These are phyloP conservation scores for Fraxinus anomala DNA, from an alignment of 257 asterid genomes.

Conservation along the genomic window DNA sequence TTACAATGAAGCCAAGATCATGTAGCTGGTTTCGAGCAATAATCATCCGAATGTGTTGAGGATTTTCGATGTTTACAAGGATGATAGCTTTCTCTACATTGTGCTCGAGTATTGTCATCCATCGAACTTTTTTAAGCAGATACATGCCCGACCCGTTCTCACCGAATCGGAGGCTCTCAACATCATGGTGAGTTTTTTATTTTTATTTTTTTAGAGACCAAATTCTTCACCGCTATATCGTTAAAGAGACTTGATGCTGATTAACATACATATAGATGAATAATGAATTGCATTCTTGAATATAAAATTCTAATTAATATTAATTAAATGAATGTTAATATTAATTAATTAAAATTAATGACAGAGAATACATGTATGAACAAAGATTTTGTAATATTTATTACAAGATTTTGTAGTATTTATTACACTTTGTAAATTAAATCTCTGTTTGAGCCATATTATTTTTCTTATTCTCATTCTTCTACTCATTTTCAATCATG, in stretches of 20 bases:
- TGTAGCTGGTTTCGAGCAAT: slow-evolving; percentile 40
- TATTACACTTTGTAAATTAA: too few relatives aligned
- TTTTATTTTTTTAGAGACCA: not conserved
- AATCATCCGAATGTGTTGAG: slow-evolving; percentile 46
- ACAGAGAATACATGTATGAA: too few relatives aligned
- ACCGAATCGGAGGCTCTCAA: slow-evolving; percentile 60
- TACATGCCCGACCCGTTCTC: slow-evolving; percentile 39
- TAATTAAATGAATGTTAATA: too few relatives aligned
- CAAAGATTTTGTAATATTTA: too few relatives aligned
- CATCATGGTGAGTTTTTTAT: slow-evolving; percentile 50
- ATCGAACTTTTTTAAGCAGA: slow-evolving; percentile 53
- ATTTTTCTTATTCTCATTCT: too few relatives aligned
- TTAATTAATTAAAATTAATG: too few relatives aligned
- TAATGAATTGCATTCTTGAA: too few relatives aligned
- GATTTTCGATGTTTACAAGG: slow-evolving; percentile 62
- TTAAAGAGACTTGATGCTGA: not conserved
- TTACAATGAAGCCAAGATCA: slow-evolving; percentile 60
- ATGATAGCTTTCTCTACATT: slow-evolving; percentile 54
- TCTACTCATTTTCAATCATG: too few relatives aligned
- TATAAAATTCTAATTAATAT: too few relatives aligned
- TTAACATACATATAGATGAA: too few relatives aligned
- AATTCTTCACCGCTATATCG: not conserved
- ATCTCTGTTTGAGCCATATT: too few relatives aligned
- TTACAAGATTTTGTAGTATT: too few relatives aligned
- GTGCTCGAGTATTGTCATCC: slow-evolving; percentile 61